Evolutionary conservation across 2,329 filamentous ascomycete species (phyloP).

Genomic region (Hymenoscyphus linearis): DNA sequence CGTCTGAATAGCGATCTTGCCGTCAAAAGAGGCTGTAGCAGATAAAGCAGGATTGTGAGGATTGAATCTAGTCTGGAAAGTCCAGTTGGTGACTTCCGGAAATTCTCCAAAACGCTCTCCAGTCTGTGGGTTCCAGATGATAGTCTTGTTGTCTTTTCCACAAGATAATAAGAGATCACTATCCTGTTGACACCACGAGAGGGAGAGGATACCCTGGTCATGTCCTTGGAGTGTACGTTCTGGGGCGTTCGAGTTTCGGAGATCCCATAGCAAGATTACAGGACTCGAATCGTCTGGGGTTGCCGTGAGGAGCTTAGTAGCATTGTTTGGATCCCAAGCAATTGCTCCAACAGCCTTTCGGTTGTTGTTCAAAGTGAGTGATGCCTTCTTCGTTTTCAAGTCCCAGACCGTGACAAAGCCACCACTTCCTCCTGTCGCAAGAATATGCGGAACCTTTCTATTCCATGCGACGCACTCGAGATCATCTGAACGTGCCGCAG

Average conservation of each 20-base stretch:
- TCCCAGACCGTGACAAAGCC: conserved; percentile 99
- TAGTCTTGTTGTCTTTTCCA: conserved; percentile 92
- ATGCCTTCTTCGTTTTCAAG: conserved; percentile 95
- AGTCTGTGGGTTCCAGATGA: conserved; percentile 94
- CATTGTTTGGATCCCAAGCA: conserved; percentile 93
- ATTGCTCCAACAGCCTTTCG: conserved; percentile 92
- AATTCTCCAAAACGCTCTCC: conserved; percentile 87
- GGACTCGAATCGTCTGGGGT: conserved; percentile 86
- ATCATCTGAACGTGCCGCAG: conserved; percentile 85
- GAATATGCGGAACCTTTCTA: conserved; percentile 91
- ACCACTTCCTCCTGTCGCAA: conserved; percentile 87
- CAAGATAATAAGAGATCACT: conserved; percentile 83
- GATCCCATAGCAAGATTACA: conserved; percentile 86
- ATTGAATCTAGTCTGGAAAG: conserved; percentile 91
- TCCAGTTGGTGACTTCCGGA: conserved; percentile 98
- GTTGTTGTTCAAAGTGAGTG: conserved; percentile 87
- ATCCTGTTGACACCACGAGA: conserved; percentile 94
- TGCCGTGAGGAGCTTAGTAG: conserved; percentile 89
- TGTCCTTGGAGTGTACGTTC: conserved; percentile 87
- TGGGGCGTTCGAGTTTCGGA: conserved; percentile 92
- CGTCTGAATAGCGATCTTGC: conserved; percentile 90
- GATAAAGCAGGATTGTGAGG: conserved; percentile 88
- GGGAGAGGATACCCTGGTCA: conserved; percentile 84
- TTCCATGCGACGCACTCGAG: conserved; percentile 98
- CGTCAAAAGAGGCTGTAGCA: conserved; percentile 94